Evolutionary conservation across 352 stramenopile species (phyloP), one percentile per base, ranked within the genome.

Genomic region (Phytopythium ostracodes): DNA sequence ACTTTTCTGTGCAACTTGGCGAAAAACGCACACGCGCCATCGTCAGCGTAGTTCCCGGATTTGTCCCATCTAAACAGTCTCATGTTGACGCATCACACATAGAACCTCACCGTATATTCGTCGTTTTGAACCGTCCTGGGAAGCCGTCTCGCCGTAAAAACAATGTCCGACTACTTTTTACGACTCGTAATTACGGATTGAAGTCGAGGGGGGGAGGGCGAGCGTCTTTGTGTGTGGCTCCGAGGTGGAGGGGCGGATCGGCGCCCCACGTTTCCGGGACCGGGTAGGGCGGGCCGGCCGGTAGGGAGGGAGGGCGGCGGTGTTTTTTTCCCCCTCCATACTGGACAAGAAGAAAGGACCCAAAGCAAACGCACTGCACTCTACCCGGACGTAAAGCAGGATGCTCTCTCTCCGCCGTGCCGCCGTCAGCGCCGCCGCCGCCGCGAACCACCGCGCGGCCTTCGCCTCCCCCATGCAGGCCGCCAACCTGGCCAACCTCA

Each of bases 361-460:
- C 5, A 29, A n/a, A 29, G 20, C 29, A 27, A 8, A 27, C 31
- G 18, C 18, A 27, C 15, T 15, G 11, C 47, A 9, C 29, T 27
- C 25, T 4, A 5, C 15, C 9, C 46, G 25, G 14, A 9, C 27
- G 27, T 18, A 29, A 33, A 22, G 27, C 50, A 43, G 20, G 29
- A 94, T 94, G 85, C 78, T 94, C 56, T 74, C 81, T 46, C 67
- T 81, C 52, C 81, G 81, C 62, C 83, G 85, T 60, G 79, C 75
- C 66, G 74, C 73, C 59, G 65, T 67, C 59, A 72, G 68, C 54
- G 59, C 70, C 33, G 33, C 33, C 47, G 70, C 70, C 62, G 74
- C 72, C 57, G 57, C 70, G 40, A 63, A 63, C 62, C 72, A 68
- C 59, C 75, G 78, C 65, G 56, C 59, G 47, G 69, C 72, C 56